Conservation (phyloP, 192 early-diverging fungal species). For the Coemansia sp. region DNA sequence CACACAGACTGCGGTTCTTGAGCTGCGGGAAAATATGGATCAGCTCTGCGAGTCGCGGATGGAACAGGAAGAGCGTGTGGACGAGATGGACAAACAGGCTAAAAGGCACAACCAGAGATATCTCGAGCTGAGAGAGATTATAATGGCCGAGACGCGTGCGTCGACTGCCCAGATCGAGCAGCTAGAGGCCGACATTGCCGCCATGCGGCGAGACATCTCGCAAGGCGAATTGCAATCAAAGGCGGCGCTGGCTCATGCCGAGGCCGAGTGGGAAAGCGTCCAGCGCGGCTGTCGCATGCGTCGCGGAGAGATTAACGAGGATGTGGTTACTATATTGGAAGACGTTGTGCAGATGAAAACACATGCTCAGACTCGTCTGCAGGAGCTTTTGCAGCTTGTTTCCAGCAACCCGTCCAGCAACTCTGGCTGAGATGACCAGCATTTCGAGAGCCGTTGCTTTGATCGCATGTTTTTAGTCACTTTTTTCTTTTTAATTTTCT, state of each 20-base stretch:
- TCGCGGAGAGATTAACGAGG: slow-evolving; percentile 46
- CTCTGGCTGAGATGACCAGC: not conserved
- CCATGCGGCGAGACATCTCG: slow-evolving; percentile 47
- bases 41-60: slow-evolving; percentile 48
- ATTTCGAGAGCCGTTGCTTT: not conserved
- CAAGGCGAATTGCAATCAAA: slow-evolving; percentile 52
- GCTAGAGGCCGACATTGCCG: slow-evolving; percentile 50
- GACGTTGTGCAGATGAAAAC: slow-evolving; percentile 44
- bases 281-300: slow-evolving; percentile 52
- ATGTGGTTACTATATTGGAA: slow-evolving; percentile 45
- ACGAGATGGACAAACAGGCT: slow-evolving; percentile 51
- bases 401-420: not conserved
- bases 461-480: too few species aligned
- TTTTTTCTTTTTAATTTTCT: too few species aligned
- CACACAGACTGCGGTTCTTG: slow-evolving; percentile 41
- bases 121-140: slow-evolving; percentile 43
- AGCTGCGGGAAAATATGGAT: slow-evolving; percentile 45
- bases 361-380: slow-evolving; percentile 34
- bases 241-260: slow-evolving; percentile 45
- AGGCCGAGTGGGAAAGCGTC: slow-evolving; percentile 54
- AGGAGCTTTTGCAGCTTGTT: slow-evolving; percentile 47
- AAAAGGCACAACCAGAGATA: slow-evolving; percentile 51
- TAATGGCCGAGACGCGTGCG: slow-evolving; percentile 40
- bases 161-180: slow-evolving; percentile 49
- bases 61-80: slow-evolving; percentile 50